phyloP scores from a whole-genome alignment of 2,329 filamentous ascomycete species.

The Epichloe sibirici region DNA sequence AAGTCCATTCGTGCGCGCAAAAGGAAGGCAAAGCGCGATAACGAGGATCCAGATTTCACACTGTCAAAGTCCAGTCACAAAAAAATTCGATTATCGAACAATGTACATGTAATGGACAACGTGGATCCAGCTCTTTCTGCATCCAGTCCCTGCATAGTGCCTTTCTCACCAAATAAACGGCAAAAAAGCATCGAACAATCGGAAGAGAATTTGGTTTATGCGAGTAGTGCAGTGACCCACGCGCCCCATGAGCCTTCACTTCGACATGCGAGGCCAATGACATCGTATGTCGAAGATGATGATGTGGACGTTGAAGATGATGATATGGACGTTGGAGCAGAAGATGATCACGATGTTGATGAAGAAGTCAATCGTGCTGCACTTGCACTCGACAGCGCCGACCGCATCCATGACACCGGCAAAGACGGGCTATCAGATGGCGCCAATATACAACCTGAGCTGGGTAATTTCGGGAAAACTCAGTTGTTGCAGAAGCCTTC shows the following conservation, averaged over 20 bases:
- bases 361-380: background rate
- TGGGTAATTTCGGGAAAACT: background rate
- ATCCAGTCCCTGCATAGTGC: constrained; percentile 1
- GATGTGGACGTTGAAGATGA: constrained; percentile 23
- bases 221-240: constrained; percentile 20
- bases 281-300: constrained; percentile 38
- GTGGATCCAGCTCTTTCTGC: constrained; percentile 43
- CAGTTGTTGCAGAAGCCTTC: background rate
- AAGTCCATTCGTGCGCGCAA: constrained; percentile 42
- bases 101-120: constrained; percentile 22
- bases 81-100: constrained; percentile 21
- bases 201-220: background rate
- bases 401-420: background rate
- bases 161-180: background rate
- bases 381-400: background rate
- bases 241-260: constrained; percentile 33
- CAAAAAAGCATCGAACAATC: constrained; percentile 10
- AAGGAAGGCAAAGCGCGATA: constrained; percentile 38
- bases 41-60: constrained; percentile 42
- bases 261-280: constrained; percentile 38
- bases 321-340: constrained; percentile 23
- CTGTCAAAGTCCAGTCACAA: constrained; percentile 31
- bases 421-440: constrained; percentile 7
- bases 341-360: constrained; percentile 1
- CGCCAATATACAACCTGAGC: background rate